Evolutionary conservation across 1,284 basidiomycete species (phyloP).

Genomic region (Bjerkandera adusta): DNA sequence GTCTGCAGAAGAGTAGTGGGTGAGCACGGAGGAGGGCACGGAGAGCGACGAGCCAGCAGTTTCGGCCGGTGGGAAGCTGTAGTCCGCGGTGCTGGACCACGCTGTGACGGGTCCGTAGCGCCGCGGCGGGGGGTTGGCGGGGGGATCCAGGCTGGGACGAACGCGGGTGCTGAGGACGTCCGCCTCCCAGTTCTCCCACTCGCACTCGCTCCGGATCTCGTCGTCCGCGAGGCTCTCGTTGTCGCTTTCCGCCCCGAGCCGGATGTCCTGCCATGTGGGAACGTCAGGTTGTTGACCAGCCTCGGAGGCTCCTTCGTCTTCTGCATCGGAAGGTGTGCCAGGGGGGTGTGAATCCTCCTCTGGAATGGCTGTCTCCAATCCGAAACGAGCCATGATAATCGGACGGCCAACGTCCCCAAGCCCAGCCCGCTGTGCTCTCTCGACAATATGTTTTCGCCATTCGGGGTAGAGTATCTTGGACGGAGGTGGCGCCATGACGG

Average conservation of each 20-base stretch:
- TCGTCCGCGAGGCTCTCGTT: conserved; percentile 32
- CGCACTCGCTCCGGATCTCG: conserved; percentile 48
- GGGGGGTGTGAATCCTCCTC: conserved; percentile 14
- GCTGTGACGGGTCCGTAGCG: background rate
- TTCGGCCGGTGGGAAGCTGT: conserved; percentile 9
- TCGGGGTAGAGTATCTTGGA: conserved; percentile 56
- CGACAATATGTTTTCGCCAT: conserved; percentile 50
- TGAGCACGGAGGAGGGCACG: conserved; percentile 19
- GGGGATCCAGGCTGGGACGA: background rate
- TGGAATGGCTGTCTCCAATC: no score
- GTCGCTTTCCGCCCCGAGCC: conserved; percentile 21
- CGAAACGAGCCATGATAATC: conserved; percentile 46
- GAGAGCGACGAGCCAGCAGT: background rate
- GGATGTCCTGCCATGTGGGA: no score
- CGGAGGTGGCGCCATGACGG: conserved; percentile 11
- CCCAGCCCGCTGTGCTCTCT: conserved; percentile 51
- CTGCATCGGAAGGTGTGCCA: conserved; percentile 2
- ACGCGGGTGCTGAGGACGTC: conserved; percentile 39
- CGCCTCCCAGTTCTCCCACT: conserved; percentile 58
- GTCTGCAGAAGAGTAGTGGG: conserved; percentile 29
- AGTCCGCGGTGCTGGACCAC: background rate
- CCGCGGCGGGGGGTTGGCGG: no score
- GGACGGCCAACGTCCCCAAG: conserved; percentile 52
- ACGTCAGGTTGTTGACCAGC: no score
- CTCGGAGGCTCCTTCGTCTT: conserved; percentile 9